phyloP scores from a whole-genome alignment of 1,139 yeast genomes.

The Yamadazyma jaroonii region DNA sequence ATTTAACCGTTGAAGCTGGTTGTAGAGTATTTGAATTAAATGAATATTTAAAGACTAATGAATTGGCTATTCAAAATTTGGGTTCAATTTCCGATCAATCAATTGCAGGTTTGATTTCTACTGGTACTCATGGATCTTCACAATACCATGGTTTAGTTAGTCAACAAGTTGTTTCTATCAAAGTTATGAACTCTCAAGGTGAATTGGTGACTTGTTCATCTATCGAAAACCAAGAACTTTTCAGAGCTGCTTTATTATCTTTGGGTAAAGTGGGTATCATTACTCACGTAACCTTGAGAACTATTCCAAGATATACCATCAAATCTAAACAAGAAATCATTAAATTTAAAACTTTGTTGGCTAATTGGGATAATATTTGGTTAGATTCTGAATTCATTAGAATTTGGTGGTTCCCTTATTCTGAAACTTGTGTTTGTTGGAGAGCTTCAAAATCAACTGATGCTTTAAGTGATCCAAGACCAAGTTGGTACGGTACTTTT shows the following conservation, averaged over 20 bases:
- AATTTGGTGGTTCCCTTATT: constrained; percentile 98
- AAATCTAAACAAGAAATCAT: constrained; percentile 81
- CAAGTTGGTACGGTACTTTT: constrained; percentile 82
- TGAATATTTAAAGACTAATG: constrained; percentile 56
- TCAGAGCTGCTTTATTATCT: constrained; percentile 82
- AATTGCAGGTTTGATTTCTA: constrained; percentile 88
- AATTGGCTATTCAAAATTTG: constrained; percentile 82
- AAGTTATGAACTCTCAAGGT: constrained; percentile 72
- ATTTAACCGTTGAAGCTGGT: constrained; percentile 92
- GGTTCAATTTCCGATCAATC: constrained; percentile 96
- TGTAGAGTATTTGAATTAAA: constrained; percentile 78
- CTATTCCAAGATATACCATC: constrained; percentile 80
- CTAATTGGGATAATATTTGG: constrained; percentile 76
- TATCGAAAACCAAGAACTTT: constrained; percentile 61
- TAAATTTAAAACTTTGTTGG: constrained; percentile 66
- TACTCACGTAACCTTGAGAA: constrained; percentile 81
- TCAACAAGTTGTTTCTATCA: constrained; percentile 78
- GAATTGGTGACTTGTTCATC: constrained; percentile 70
- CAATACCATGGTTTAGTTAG: constrained; percentile 89
- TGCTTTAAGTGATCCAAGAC: constrained; percentile 62
- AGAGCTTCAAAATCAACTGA: constrained; percentile 73
- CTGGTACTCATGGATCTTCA: constrained; percentile 96
- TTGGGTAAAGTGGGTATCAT: constrained; percentile 91
- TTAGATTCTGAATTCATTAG: constrained; percentile 86
- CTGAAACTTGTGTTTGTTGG: constrained; percentile 85